Percentiles rank a stretch among this genome's conserved stretches.
phyloP scores from a whole-genome alignment of 164 flowering plant genomes.

The Vitis cinerea region DNA sequence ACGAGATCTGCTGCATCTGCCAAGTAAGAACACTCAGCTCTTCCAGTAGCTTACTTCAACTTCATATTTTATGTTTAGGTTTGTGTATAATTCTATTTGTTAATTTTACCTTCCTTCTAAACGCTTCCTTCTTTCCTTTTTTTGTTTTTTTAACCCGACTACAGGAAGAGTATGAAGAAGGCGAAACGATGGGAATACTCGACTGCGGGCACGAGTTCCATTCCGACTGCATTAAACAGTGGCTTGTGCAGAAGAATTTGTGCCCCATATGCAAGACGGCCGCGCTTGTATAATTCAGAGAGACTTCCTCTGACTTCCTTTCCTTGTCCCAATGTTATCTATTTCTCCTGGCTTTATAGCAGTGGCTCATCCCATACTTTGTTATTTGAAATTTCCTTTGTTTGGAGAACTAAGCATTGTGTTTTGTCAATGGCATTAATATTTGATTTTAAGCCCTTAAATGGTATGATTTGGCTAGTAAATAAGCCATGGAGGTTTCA shows the following conservation, averaged over 20 bases:
- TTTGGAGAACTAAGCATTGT: not conserved
- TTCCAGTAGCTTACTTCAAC: too few species aligned
- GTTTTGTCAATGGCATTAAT: not conserved
- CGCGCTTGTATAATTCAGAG: not conserved
- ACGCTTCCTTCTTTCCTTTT: too few species aligned
- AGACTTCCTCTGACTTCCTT: too few species aligned
- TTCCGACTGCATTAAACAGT: slow-evolving; percentile 14
- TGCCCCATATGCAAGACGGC: slow-evolving; percentile 20
- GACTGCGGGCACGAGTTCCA: slow-evolving; percentile 10
- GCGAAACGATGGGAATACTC: not conserved
- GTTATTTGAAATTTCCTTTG: not conserved
- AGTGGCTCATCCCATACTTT: not conserved
- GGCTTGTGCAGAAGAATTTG: slow-evolving; percentile 11
- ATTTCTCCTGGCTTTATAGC: too few species aligned
- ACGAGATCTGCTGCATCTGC: not conserved
- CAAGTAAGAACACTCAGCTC: not conserved
- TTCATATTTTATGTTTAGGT: not conserved
- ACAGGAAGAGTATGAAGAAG: not conserved
- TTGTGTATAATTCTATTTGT: not conserved
- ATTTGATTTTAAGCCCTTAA: too few species aligned
- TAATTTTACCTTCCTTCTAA: not conserved
- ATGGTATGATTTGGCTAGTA: too few species aligned
- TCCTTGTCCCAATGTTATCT: too few species aligned
- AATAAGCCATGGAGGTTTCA: too few species aligned
- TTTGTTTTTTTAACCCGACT: not conserved